phyloP scores from a whole-genome alignment of 495 filamentous ascomycete species.

The Penicillium nucicola region DNA sequence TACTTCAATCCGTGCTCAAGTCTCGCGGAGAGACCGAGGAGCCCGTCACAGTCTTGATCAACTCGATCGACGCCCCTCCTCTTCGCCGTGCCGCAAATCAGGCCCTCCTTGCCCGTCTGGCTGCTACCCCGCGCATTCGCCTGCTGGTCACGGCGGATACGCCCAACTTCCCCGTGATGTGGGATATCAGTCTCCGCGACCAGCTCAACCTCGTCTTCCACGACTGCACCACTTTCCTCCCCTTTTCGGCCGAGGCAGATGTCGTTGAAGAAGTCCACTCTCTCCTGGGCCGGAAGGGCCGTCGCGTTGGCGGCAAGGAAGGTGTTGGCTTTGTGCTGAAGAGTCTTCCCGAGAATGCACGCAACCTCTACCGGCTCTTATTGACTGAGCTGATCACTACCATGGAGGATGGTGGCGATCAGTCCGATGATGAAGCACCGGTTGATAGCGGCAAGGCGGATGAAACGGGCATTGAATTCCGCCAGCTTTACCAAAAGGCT shows the following conservation, averaged over 20 bases:
- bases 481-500: constrained; percentile 88
- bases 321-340: constrained; percentile 89
- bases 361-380: constrained; percentile 77
- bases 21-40: constrained; percentile 32
- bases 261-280: constrained; percentile 85
- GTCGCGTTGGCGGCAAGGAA: constrained; percentile 81
- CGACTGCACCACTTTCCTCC: constrained; percentile 85
- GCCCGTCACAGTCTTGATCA: constrained; percentile 68
- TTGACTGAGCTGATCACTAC: constrained; percentile 79
- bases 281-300: constrained; percentile 79
- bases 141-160: constrained; percentile 82
- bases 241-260: constrained; percentile 67
- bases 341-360: constrained; percentile 87
- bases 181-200: constrained; percentile 77
- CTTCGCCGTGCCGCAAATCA: constrained; percentile 71
- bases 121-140: constrained; percentile 67
- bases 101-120: constrained; percentile 69
- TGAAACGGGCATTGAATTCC: constrained; percentile 75
- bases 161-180: constrained; percentile 80
- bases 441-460: constrained; percentile 29
- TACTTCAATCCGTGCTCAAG: constrained; percentile 58
- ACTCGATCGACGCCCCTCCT: constrained; percentile 77
- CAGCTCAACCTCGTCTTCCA: constrained; percentile 87
- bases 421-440: constrained; percentile 41
- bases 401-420: constrained; percentile 47